Evolutionary conservation across 73 alveolate species (phyloP).

Genomic region (Chromera velia): DNA sequence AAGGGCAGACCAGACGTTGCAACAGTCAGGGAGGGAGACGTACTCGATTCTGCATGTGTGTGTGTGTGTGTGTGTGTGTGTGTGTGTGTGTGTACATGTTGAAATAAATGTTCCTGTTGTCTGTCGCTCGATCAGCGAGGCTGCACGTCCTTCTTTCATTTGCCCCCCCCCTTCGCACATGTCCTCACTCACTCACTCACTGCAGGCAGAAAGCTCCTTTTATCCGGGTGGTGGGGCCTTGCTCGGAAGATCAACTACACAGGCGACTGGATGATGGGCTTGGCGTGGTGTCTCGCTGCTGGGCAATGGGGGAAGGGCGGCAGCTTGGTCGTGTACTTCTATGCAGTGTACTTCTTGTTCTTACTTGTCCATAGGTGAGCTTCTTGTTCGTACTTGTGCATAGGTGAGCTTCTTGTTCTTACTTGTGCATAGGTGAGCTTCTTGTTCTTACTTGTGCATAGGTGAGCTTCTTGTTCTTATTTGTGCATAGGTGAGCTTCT

Average conservation of each 20-base stretch:
- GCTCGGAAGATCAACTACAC: slow-evolving; percentile 5
- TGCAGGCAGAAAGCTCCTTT: too few relatives aligned
- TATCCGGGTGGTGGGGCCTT: neutral
- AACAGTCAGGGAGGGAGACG: neutral
- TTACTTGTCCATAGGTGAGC: neutral
- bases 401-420: neutral
- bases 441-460: neutral
- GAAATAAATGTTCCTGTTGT: too few relatives aligned
- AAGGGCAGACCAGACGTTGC: too few relatives aligned
- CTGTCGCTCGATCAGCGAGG: too few relatives aligned
- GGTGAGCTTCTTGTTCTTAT: too few relatives aligned
- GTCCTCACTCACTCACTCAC: too few relatives aligned
- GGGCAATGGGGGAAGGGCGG: neutral
- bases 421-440: too few relatives aligned
- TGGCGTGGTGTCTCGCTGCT: neutral
- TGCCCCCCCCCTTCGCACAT: too few relatives aligned
- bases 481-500: too few relatives aligned
- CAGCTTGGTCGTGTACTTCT: neutral
- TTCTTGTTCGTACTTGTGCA: neutral
- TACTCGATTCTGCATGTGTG: neutral
- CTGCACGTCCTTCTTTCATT: too few relatives aligned
- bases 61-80: neutral
- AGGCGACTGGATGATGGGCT: neutral
- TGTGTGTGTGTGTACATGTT: neutral
- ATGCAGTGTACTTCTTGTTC: neutral